phyloP scores from a whole-genome alignment of 2,329 filamentous ascomycete genomes.

The Ophiosphaerella korrae region DNA sequence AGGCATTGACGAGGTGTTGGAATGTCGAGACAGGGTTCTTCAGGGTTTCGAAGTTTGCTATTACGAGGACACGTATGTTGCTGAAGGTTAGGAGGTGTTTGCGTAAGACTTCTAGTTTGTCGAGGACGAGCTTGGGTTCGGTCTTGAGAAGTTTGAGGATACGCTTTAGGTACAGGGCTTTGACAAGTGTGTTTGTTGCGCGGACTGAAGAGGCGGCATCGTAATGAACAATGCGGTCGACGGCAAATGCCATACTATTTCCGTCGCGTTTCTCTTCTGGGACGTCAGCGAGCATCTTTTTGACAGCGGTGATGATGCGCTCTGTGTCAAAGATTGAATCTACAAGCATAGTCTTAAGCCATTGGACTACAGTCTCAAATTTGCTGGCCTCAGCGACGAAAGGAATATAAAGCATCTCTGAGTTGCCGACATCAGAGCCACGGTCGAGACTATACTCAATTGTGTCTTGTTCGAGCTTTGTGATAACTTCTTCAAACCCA shows the following conservation, averaged over 20 bases:
- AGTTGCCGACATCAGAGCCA: conserved; percentile 72
- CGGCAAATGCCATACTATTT: conserved; percentile 65
- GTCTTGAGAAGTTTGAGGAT: conserved; percentile 79
- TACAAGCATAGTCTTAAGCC: conserved; percentile 86
- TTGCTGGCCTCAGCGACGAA: conserved; percentile 89
- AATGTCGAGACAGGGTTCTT: conserved; percentile 77
- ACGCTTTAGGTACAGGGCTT: conserved; percentile 83
- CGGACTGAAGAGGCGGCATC: conserved; percentile 76
- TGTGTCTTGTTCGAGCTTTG: conserved; percentile 88
- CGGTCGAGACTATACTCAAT: conserved; percentile 78
- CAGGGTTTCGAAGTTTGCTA: conserved; percentile 78
- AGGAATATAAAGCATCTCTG: conserved; percentile 79
- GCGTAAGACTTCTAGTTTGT: conserved; percentile 78
- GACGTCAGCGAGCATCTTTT: conserved; percentile 87
- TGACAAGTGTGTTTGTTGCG: conserved; percentile 81
- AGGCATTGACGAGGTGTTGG: conserved; percentile 63
- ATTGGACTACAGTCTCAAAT: conserved; percentile 79
- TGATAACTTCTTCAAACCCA: conserved; percentile 90
- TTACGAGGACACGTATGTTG: conserved; percentile 85
- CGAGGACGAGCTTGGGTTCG: conserved; percentile 76
- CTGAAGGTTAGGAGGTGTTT: conserved; percentile 77
- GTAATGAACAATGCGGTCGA: conserved; percentile 79
- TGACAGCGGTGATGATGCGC: conserved; percentile 65
- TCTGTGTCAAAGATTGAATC: conserved; percentile 84
- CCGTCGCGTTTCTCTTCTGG: conserved; percentile 91